phyloP scores from a whole-genome alignment of 2,329 filamentous ascomycete species.

The Penicillium sp. region DNA sequence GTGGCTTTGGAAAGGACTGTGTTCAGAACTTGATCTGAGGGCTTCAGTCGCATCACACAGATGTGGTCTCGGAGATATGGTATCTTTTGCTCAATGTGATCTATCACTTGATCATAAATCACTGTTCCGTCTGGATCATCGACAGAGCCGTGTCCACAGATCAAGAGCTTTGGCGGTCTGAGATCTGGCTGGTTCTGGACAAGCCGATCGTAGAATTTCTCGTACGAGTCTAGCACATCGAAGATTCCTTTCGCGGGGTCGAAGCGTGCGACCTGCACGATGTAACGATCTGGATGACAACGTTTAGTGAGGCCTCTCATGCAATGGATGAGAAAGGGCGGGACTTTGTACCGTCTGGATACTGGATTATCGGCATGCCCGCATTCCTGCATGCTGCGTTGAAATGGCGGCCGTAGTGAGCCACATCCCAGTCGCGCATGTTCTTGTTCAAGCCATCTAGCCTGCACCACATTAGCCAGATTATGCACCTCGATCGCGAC shows the following conservation, averaged over 20 bases:
- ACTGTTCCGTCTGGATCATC: conserved; percentile 74
- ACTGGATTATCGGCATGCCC: conserved; percentile 41
- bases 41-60: conserved; percentile 72
- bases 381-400: conserved; percentile 61
- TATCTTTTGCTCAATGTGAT: conserved; percentile 63
- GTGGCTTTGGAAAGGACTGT: conserved; percentile 69
- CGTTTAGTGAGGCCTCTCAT: conserved; percentile 41
- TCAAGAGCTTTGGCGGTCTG: conserved; percentile 66
- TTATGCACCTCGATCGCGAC: not conserved
- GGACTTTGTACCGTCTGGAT: conserved; percentile 31
- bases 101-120: conserved; percentile 70
- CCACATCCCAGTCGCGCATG: conserved; percentile 66
- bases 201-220: conserved; percentile 64
- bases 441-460: conserved; percentile 78
- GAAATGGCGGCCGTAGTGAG: conserved; percentile 74
- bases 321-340: not conserved
- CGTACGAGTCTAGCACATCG: conserved; percentile 72
- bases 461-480: conserved; percentile 40
- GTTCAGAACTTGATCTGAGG: conserved; percentile 78
- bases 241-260: conserved; percentile 81
- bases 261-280: conserved; percentile 77
- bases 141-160: conserved; percentile 75
- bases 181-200: conserved; percentile 49
- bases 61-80: conserved; percentile 63
- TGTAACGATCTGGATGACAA: conserved; percentile 61